Evolutionary conservation across 768 basidiomycete genomes (phyloP).

Genomic region (Tricholoma sp.): DNA sequence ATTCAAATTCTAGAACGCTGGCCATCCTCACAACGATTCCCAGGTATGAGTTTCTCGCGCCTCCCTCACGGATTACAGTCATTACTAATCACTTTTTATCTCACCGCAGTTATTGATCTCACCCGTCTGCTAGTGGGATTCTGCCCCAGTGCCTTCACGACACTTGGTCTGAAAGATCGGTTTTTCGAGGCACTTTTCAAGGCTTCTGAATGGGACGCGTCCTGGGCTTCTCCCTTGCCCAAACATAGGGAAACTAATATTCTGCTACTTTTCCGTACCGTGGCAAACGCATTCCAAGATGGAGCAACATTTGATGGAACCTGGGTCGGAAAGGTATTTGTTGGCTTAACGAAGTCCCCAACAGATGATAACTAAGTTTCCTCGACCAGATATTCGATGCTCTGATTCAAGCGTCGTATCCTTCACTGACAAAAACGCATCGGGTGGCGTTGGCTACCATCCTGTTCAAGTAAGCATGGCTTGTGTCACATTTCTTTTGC

Average conservation of each 20-base stretch:
- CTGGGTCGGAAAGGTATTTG: conserved; percentile 50
- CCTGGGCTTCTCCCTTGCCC: conserved; percentile 49
- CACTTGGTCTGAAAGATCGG: conserved; percentile 35
- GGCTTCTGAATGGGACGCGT: conserved; percentile 60
- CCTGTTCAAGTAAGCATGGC: conserved; percentile 73
- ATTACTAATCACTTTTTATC: not conserved
- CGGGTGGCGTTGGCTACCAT: conserved; percentile 78
- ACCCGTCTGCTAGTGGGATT: conserved; percentile 69
- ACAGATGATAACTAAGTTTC: not conserved
- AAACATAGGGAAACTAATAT: conserved; percentile 85
- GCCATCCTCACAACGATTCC: conserved; percentile 70
- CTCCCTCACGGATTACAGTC: not conserved
- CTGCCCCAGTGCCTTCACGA: conserved; percentile 47
- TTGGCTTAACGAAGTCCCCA: conserved; percentile 4
- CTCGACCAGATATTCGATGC: conserved; percentile 49
- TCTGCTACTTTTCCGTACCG: conserved; percentile 68
- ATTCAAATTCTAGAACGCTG: conserved; percentile 65
- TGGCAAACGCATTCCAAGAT: conserved; percentile 77
- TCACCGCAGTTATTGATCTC: conserved; percentile 72
- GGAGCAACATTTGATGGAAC: conserved; percentile 35
- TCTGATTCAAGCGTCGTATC: conserved; percentile 46
- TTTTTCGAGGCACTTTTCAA: conserved; percentile 62
- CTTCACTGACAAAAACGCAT: conserved; percentile 59
- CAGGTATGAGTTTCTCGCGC: conserved; percentile 37
- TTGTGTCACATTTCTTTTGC: not conserved